A percentile compares a stretch with the other conserved stretches of the same genome.
Evolutionary conservation across 2,329 filamentous ascomycete genomes (phyloP).

Genomic region (Neonectria coccinea): DNA sequence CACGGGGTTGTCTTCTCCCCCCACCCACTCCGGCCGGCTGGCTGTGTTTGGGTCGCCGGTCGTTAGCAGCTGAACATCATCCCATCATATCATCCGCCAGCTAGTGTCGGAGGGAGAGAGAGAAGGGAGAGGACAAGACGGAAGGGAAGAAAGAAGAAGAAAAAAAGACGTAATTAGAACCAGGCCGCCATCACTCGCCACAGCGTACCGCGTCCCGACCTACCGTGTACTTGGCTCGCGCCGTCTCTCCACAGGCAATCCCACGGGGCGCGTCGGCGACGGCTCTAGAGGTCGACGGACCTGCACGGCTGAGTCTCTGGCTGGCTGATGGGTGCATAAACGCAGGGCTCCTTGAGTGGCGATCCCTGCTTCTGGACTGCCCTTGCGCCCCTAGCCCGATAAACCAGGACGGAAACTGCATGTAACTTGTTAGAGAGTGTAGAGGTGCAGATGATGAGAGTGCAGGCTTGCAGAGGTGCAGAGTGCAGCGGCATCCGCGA

Average conservation of each 20-base stretch:
- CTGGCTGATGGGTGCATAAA: constrained; percentile 32
- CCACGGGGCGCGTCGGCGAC: constrained; percentile 18
- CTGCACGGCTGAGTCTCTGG: constrained; percentile 16
- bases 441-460: background rate
- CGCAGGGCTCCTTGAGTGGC: constrained; percentile 18
- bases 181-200: background rate
- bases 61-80: background rate
- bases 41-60: background rate
- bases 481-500: constrained; percentile 4
- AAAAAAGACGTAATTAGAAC: background rate
- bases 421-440: background rate
- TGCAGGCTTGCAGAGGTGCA: background rate
- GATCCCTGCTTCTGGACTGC: constrained; percentile 18
- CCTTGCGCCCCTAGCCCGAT: constrained; percentile 21
- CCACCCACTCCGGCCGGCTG: background rate
- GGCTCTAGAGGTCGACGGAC: background rate
- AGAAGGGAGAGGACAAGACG: background rate
- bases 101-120: background rate
- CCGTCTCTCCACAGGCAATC: constrained; percentile 21
- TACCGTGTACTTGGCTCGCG: background rate
- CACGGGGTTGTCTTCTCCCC: background rate
- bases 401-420: constrained; percentile 13
- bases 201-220: background rate
- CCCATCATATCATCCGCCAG: background rate
- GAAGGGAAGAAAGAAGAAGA: background rate